Evolutionary conservation across 164 flowering plant genomes (phyloP).

Genomic region (Nelumbo lutea): DNA sequence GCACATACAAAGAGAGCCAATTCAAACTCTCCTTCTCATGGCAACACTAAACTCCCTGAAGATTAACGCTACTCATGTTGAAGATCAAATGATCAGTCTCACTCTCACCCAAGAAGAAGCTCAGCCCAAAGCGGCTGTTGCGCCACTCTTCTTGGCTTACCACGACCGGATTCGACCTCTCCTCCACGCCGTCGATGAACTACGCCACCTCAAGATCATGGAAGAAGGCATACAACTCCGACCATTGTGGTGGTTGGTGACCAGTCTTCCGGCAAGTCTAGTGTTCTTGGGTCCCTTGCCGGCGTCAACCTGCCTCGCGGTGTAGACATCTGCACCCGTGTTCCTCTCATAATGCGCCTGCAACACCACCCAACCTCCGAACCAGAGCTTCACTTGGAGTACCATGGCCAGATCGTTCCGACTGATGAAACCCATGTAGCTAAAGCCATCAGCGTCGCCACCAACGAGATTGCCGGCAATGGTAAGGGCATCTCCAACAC

Average conservation of each 20-base stretch:
- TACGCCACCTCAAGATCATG: too few species aligned
- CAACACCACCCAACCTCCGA: neutral
- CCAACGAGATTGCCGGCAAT: slow-evolving; percentile 27
- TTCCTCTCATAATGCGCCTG: neutral
- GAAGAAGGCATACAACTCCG: neutral
- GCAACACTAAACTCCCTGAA: too few species aligned
- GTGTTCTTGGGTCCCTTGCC: neutral
- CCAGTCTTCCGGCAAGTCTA: neutral
- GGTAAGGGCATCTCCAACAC: slow-evolving; percentile 28
- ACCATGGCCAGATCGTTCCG: slow-evolving; percentile 6
- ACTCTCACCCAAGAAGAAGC: too few species aligned
- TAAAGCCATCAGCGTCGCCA: slow-evolving; percentile 20
- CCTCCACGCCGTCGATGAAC: too few species aligned
- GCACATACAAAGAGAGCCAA: too few species aligned
- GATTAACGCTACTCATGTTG: too few species aligned
- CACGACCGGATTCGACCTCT: too few species aligned
- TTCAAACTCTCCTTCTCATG: too few species aligned
- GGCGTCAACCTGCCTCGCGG: neutral
- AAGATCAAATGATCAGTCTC: too few species aligned
- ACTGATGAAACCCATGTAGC: slow-evolving; percentile 22
- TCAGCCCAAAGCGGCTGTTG: too few species aligned
- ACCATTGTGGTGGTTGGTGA: slow-evolving; percentile 1
- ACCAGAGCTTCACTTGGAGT: slow-evolving; percentile 4
- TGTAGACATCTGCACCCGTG: neutral
- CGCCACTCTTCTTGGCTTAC: too few species aligned